phyloP scores from a whole-genome alignment of 2,329 filamentous ascomycete species.

The Aspergillus luchuensis region DNA sequence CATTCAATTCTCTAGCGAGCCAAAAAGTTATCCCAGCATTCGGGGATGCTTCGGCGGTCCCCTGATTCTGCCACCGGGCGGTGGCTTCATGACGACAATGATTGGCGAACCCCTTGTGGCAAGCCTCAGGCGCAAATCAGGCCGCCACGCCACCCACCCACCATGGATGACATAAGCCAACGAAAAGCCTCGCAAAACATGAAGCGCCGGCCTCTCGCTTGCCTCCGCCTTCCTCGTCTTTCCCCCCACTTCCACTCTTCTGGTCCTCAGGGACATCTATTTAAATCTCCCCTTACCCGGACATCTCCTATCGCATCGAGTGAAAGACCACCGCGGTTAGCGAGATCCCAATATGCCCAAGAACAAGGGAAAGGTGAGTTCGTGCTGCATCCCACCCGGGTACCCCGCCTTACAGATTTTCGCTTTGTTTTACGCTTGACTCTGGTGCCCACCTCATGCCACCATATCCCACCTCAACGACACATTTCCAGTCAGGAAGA shows the following conservation, averaged over 20 bases:
- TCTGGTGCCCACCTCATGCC: slow-evolving; percentile 20
- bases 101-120: slow-evolving; percentile 20
- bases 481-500: neutral
- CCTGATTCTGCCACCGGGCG: slow-evolving; percentile 15
- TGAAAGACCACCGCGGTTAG: slow-evolving; percentile 30
- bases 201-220: slow-evolving; percentile 20
- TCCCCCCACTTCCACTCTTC: slow-evolving; percentile 22
- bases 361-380: slow-evolving; percentile 96
- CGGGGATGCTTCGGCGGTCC: neutral
- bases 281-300: slow-evolving; percentile 14
- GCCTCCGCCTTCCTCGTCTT: slow-evolving; percentile 20
- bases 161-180: slow-evolving; percentile 18
- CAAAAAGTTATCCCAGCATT: slow-evolving; percentile 14
- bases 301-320: slow-evolving; percentile 20
- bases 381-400: slow-evolving; percentile 14
- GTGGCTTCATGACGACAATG: slow-evolving; percentile 1
- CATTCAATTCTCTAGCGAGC: neutral
- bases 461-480: slow-evolving; percentile 9
- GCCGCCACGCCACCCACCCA: slow-evolving; percentile 27
- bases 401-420: slow-evolving; percentile 22
- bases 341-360: slow-evolving; percentile 74
- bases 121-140: slow-evolving; percentile 32
- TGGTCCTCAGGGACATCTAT: slow-evolving; percentile 18
- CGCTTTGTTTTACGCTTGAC: slow-evolving; percentile 9
- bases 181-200: slow-evolving; percentile 25